phyloP scores from a whole-genome alignment of 805 yeast species.

The Ogataea neopini region DNA sequence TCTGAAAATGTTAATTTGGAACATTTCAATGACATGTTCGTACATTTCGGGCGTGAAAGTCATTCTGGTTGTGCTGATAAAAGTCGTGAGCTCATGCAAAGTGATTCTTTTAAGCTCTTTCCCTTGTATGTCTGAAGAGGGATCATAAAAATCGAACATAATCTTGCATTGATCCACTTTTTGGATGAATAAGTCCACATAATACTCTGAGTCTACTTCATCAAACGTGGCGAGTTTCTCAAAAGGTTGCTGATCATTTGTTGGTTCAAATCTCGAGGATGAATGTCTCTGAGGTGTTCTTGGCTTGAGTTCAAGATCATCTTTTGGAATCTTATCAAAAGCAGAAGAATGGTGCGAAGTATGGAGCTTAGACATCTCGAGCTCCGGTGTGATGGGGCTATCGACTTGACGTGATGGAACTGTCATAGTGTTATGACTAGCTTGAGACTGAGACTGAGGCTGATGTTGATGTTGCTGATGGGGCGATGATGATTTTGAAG shows the following conservation, averaged over 20 bases:
- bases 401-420: constrained; percentile 15
- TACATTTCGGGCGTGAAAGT: constrained; percentile 90
- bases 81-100: constrained; percentile 85
- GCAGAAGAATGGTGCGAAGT: constrained; percentile 32
- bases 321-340: constrained; percentile 46
- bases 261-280: constrained; percentile 87
- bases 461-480: constrained; percentile 14
- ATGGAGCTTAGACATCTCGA: constrained; percentile 33
- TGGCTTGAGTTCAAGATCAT: constrained; percentile 73
- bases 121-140: constrained; percentile 87
- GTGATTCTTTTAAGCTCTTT: constrained; percentile 89
- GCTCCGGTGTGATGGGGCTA: constrained; percentile 21
- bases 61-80: constrained; percentile 78
- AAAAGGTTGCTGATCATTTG: constrained; percentile 59
- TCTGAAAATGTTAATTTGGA: constrained; percentile 82
- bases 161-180: constrained; percentile 94
- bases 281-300: constrained; percentile 85
- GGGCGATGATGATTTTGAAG: constrained; percentile 19
- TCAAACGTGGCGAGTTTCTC: constrained; percentile 82
- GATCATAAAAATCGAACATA: constrained; percentile 91
- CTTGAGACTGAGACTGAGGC: constrained; percentile 2
- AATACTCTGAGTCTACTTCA: constrained; percentile 78
- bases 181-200: constrained; percentile 75
- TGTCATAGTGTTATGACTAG: constrained; percentile 7
- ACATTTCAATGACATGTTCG: constrained; percentile 84